Conservation (phyloP, 1,139 yeast genomes). For the Yarrowia galli region DNA sequence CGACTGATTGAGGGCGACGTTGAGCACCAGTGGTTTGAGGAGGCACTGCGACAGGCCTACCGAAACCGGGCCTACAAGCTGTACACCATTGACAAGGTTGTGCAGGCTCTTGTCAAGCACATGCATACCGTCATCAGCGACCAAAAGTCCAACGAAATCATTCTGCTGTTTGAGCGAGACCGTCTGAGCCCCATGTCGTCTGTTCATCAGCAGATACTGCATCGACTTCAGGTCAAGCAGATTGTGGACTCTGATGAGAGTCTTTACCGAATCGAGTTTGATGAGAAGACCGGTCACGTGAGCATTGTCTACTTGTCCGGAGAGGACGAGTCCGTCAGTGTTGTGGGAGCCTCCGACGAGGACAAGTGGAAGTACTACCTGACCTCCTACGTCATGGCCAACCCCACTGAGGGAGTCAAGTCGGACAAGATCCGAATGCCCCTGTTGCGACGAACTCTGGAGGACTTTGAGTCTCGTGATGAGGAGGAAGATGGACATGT, state of each 20-base stretch:
- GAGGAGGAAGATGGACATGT: slow-evolving; percentile 40
- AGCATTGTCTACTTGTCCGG: slow-evolving; percentile 80
- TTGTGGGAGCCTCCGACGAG: slow-evolving; percentile 85
- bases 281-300: slow-evolving; percentile 61
- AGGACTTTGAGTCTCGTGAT: slow-evolving; percentile 47
- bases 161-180: slow-evolving; percentile 82
- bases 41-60: slow-evolving; percentile 92
- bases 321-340: slow-evolving; percentile 43
- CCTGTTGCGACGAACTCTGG: slow-evolving; percentile 62
- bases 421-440: slow-evolving; percentile 78
- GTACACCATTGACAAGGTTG: slow-evolving; percentile 91
- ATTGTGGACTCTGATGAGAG: slow-evolving; percentile 86
- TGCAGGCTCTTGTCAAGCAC: slow-evolving; percentile 89
- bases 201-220: slow-evolving; percentile 86
- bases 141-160: slow-evolving; percentile 79
- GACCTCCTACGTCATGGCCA: slow-evolving; percentile 91
- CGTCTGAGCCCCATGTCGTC: slow-evolving; percentile 62
- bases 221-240: slow-evolving; percentile 85
- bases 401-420: slow-evolving; percentile 97
- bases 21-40: slow-evolving; percentile 96
- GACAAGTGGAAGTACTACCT: slow-evolving; percentile 92
- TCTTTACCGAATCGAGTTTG: slow-evolving; percentile 84
- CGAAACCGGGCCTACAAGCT: slow-evolving; percentile 90
- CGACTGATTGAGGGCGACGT: slow-evolving; percentile 86
- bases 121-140: slow-evolving; percentile 82